Base-by-base conservation (phyloP, 768 basidiomycete genomes). In the Amanita inopinata region DNA sequence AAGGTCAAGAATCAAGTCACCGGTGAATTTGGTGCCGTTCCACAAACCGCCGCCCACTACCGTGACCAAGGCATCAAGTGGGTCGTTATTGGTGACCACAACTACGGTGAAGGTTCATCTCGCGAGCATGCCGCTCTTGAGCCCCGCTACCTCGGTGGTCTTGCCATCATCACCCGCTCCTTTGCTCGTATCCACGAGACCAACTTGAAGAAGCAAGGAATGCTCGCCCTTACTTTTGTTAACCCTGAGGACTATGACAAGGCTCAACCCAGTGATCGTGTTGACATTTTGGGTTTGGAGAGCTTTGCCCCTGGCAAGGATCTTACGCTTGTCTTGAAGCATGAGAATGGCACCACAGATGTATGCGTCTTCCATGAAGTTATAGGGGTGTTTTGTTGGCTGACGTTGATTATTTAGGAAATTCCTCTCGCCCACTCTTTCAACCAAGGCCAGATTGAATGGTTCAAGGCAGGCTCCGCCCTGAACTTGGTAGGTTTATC, bases 151-250 rank as follows among this genome's bases (percentile, higher is more conserved):
- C 83, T 96, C 46, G 92, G 91, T 48, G 94, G 93, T 49, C 73
- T 91, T 45, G 94, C 94, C 20, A 87, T 97, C 70, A 93, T 99
- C 63, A 85, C 84, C 60, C 80, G 91, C 61, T 92, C 88, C 24
- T 98, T 97, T 64, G 93, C 93, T 40, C 90, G 93, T 65, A 97
- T 97, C 66, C 93, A 94, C 66, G 92, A 88, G 70, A 90, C 90
- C 59, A 92, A 93, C 74, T 69, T 92, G 78, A 98, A 98, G 84
- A 97, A 97, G 78, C 93, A 97, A 70, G 92, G 92, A 54, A 92
- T 94, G 89, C 87, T 97, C 49, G 92, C 92, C 2, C 71, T 98
- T 53, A 96, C 91, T 47, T 96, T 98, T 59, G 85, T 64, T 47
- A 77, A 97, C 66, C 76, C 86, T 11, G 89, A 77, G 51, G 93